Evolutionary conservation across 306 rosid species (phyloP), one percentile per base, ranked within the genome.

Genomic region (Heteromeles arbutifolia): DNA sequence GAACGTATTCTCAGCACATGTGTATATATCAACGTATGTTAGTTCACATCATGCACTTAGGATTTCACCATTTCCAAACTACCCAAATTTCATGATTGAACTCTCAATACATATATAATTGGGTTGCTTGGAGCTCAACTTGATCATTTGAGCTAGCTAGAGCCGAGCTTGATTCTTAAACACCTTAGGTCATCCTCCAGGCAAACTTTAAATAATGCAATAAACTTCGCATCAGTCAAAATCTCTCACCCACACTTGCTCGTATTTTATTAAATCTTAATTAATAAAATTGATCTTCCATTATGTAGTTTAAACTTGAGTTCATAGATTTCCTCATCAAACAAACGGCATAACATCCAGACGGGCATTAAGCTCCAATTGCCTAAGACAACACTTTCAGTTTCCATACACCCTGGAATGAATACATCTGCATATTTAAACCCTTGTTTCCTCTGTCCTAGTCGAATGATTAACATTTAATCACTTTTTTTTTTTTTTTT

Each of bases 391-490:
- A 67, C 22, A 65, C 13, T 29, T 63, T 59, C 70, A 11, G 22
- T 45, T 43, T 73, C 79, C 77, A 63, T 67, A 73, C 76, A 41
- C 48, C 57, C n/a, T 48, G 85, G 73, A 48, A 79, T 74, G 79
- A 53, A 3, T 45, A 4, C 65, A 25, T 59, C 11, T 14, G 41
- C 39, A 14, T 63, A 65, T 8, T 26, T 53, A 45, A 41, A 6
- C 77, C 67, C 65, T 24, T 26, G 32, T 19, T 67, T 43, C 37
- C 44, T 73, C 74, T 24, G 50, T 64, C 69, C 66, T 74, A 31
- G 34, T 70, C 57, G 70, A 56, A 31, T 67, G 32, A 21, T 37
- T 41, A 32, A 29, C 48, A 28, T 78, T 58, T 56, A 18, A 18
- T 61, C 10, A 17, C 43, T 14, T 29, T 14, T 50, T 72, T 25